Percentiles rank a stretch among this genome's conserved stretches.
Evolutionary conservation across 192 early-diverging fungal species (phyloP).

Genomic region (Glomus cerebriforme): DNA sequence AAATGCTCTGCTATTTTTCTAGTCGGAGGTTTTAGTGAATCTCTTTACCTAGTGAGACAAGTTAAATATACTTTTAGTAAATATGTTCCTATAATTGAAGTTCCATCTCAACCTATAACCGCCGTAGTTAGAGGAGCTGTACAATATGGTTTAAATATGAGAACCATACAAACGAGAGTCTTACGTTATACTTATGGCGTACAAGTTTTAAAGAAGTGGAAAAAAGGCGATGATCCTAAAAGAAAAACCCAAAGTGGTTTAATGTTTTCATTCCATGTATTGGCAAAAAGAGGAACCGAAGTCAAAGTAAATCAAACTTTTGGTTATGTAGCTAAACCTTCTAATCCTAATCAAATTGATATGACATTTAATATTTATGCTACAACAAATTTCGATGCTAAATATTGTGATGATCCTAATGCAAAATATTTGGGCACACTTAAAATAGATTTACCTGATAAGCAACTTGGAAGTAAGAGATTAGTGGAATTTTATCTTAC

Average conservation of each 20-base stretch:
- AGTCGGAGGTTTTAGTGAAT: conserved; percentile 58
- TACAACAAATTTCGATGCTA: neutral
- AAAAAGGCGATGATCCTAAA: conserved; percentile 1
- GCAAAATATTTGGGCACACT: neutral
- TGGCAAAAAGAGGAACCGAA: conserved; percentile 6
- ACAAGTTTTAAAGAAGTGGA: neutral
- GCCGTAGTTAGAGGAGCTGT: conserved; percentile 53
- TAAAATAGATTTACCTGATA: conserved; percentile 8
- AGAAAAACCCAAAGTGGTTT: neutral
- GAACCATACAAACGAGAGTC: conserved; percentile 4
- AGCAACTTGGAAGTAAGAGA: conserved; percentile 2
- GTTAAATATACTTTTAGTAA: conserved; percentile 39
- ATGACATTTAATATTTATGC: conserved; percentile 14
- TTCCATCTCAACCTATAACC: conserved; percentile 48
- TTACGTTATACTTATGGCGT: conserved; percentile 13
- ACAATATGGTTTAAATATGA: conserved; percentile 32
- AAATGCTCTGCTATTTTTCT: conserved; percentile 49
- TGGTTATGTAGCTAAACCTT: neutral
- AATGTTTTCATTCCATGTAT: neutral
- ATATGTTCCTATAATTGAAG: conserved; percentile 37
- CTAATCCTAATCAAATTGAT: conserved; percentile 2
- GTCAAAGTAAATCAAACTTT: conserved; percentile 10
- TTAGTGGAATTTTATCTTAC: conserved; percentile 8
- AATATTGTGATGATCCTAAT: conserved; percentile 24
- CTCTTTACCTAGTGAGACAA: conserved; percentile 42